These are phyloP conservation scores for Malassezia sp. DNA, from an alignment of 1,284 basidiomycete species.

Conservation along the genomic window DNA sequence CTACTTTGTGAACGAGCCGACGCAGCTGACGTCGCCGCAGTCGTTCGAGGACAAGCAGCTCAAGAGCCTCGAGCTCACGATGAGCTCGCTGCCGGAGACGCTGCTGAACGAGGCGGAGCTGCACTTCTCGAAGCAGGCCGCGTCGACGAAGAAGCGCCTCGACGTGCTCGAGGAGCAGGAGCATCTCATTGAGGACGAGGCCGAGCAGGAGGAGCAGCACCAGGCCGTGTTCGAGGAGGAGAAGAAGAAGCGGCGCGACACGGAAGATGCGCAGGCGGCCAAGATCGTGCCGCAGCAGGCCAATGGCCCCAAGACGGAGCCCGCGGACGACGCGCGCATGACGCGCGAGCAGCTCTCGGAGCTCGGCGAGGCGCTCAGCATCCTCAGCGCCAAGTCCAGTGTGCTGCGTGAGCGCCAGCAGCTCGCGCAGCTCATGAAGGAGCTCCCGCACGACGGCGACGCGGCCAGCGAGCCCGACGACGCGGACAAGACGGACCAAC, in stretches of 20 bases:
- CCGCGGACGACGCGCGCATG: slow-evolving; percentile 67
- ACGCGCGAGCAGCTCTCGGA: slow-evolving; percentile 91
- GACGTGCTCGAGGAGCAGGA: slow-evolving; percentile 96
- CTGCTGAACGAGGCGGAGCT: slow-evolving; percentile 92
- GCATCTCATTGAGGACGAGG: slow-evolving; percentile 96
- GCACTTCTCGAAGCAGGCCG: slow-evolving; percentile 81
- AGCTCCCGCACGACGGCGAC: slow-evolving; percentile 5
- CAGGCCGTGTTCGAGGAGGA: slow-evolving; percentile 75
- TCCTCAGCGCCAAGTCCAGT: slow-evolving; percentile 88
- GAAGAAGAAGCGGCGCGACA: slow-evolving; percentile 52
- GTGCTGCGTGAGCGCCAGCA: slow-evolving; percentile 93
- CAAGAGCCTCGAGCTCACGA: slow-evolving; percentile 70
- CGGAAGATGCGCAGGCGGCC: slow-evolving; percentile 33
- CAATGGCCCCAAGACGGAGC: too few relatives aligned
- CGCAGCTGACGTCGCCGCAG: slow-evolving; percentile 19
- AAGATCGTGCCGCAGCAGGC: slow-evolving; percentile 31
- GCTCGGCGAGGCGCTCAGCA: slow-evolving; percentile 77
- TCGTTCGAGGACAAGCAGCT: slow-evolving; percentile 52
- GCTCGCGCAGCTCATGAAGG: slow-evolving; percentile 70
- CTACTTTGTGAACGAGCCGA: slow-evolving; percentile 55
- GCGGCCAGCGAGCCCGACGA: slow-evolving; percentile 1
- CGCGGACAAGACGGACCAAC: slow-evolving; percentile 1
- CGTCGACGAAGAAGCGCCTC: slow-evolving; percentile 93
- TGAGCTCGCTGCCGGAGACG: slow-evolving; percentile 87
- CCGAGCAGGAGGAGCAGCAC: slow-evolving; percentile 89